These are phyloP conservation scores for Solanum appendiculatum DNA, from an alignment of 257 asterid genomes.

Conservation along the genomic window DNA sequence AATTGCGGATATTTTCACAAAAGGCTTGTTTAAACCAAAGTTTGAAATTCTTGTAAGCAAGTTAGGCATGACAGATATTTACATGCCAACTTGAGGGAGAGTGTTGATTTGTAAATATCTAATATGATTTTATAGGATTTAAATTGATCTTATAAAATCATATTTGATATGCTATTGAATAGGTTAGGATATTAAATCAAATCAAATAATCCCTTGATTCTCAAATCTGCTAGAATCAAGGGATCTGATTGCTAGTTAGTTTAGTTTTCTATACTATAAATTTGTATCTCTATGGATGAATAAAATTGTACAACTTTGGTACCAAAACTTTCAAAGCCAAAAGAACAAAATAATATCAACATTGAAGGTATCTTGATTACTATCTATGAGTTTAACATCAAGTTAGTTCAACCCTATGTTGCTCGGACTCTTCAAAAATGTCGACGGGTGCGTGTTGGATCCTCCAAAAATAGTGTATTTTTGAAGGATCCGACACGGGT, in stretches of 20 bases:
- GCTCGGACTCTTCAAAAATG: not conserved
- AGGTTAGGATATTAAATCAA: not conserved
- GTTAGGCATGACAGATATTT: not conserved
- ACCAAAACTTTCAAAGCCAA: not conserved
- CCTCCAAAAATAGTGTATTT: too few relatives aligned
- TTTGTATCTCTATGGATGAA: not conserved
- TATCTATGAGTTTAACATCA: not conserved
- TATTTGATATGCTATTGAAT: not conserved
- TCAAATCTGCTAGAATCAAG: not conserved
- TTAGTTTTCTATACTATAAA: not conserved
- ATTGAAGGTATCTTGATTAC: not conserved
- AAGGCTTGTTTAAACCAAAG: not conserved
- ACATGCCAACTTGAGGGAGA: not conserved
- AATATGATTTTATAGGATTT: not conserved
- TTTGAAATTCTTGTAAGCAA: not conserved
- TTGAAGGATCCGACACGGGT: too few relatives aligned
- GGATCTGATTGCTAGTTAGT: not conserved
- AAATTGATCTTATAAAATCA: not conserved
- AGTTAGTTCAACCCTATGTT: not conserved
- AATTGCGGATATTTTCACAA: not conserved
- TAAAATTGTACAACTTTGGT: not conserved
- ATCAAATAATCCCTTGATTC: not conserved
- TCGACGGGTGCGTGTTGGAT: fast-evolving
- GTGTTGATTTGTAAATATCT: not conserved
- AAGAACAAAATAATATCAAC: not conserved